These are phyloP conservation scores for Cyclotella choctawhatcheeana DNA, from an alignment of 108 stramenopile genomes.

Conservation along the genomic window DNA sequence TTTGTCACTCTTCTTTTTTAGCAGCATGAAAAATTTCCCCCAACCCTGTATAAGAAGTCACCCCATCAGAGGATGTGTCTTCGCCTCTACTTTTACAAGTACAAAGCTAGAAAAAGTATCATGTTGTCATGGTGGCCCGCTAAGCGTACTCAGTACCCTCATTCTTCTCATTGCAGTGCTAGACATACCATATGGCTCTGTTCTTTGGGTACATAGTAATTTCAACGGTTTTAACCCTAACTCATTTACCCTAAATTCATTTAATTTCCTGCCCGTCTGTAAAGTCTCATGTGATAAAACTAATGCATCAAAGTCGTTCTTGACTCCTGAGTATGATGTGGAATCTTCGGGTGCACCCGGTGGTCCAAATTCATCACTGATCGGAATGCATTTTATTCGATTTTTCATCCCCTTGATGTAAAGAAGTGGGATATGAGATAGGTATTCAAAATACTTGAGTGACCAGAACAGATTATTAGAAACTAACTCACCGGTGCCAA, in stretches of 20 bases:
- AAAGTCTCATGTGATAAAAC: conserved; percentile 88
- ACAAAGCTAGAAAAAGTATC: not conserved
- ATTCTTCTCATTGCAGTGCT: conserved; percentile 76
- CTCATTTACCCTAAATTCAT: conserved; percentile 60
- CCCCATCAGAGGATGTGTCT: too few species aligned
- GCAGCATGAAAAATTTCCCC: too few species aligned
- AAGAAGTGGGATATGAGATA: not conserved
- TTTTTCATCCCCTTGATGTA: conserved; percentile 70
- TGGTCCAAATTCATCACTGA: conserved; percentile 80
- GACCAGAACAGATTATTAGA: not conserved
- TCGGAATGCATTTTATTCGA: conserved; percentile 75
- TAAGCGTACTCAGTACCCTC: not conserved
- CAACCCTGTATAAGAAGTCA: too few species aligned
- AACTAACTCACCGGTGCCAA: conserved; percentile 58
- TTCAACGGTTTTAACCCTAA: conserved; percentile 70
- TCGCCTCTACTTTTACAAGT: not conserved
- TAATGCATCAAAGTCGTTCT: conserved; percentile 76
- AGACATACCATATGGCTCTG: conserved; percentile 89
- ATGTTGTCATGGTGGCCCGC: too few species aligned
- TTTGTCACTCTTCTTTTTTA: too few species aligned
- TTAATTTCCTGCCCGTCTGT: conserved; percentile 74
- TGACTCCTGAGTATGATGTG: conserved; percentile 23
- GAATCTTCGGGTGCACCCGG: conserved; percentile 60
- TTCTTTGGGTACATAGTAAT: conserved; percentile 85
- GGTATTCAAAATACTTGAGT: too few species aligned